phyloP scores from a whole-genome alignment of 306 rosid species.

The Dalbergia cochinchinensis region DNA sequence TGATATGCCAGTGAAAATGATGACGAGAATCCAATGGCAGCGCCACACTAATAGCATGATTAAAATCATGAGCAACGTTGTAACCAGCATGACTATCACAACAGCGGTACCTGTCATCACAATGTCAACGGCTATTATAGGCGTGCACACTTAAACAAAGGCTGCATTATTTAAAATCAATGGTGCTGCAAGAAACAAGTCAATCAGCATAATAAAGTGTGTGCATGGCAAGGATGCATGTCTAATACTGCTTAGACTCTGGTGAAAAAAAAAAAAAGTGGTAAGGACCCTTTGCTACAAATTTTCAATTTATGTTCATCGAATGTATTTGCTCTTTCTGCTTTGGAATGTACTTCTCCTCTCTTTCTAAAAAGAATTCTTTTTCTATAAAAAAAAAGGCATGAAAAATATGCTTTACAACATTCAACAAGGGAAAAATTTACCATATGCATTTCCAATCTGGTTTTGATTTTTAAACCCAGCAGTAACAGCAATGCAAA shows the following conservation, averaged over 20 bases:
- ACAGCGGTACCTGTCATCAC: slow-evolving; percentile 85
- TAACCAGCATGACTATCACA: slow-evolving; percentile 86
- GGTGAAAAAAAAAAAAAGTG: not conserved
- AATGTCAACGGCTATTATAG: not conserved
- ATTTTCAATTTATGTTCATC: not conserved
- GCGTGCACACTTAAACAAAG: not conserved
- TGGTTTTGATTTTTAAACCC: slow-evolving; percentile 89
- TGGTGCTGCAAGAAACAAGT: slow-evolving; percentile 27
- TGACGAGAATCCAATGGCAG: slow-evolving; percentile 87
- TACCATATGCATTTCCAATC: slow-evolving; percentile 98
- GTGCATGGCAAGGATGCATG: not conserved
- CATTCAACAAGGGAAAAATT: slow-evolving; percentile 31
- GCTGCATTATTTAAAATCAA: not conserved
- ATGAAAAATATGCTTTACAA: slow-evolving; percentile 4
- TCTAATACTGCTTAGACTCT: slow-evolving; percentile 12
- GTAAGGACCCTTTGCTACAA: not conserved
- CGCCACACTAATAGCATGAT: slow-evolving; percentile 96
- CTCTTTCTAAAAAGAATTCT: not conserved
- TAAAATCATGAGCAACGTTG: slow-evolving; percentile 82
- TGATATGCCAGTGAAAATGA: slow-evolving; percentile 67
- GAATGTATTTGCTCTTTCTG: not conserved
- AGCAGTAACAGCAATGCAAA: slow-evolving; percentile 90
- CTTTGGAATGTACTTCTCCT: slow-evolving; percentile 9
- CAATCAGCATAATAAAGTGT: not conserved
- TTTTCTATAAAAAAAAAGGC: not conserved